Base-by-base conservation (phyloP, 495 filamentous ascomycete genomes). In the Xylaria intraflava region DNA sequence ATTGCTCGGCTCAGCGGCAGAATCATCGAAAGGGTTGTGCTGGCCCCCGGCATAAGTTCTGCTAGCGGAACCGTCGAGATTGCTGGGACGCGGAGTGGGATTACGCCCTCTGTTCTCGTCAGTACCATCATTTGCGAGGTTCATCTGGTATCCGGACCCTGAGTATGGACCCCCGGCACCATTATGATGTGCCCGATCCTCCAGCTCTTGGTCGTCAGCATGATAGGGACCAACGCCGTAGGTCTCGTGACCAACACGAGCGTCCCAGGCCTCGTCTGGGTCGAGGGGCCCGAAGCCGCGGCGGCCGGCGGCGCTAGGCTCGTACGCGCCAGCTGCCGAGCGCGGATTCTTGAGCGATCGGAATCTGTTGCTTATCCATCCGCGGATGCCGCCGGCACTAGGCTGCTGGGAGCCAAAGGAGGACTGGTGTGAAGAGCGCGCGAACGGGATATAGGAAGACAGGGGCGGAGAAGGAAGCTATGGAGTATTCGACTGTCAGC, bases 181-280 rank as follows among this genome's bases (percentile, higher is more conserved):
- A 26, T 24, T 33, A 1, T 59, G 59, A 12, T 53, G 41, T 1
- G 24, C 27, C 57, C 60, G 39, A 64, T 68, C 30, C 0, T 74
- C 75, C 7, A 80, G 63, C 65, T 88, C 85, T 59, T 83, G 78
- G 69, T 86, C 85, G 55, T 87, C 76, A 53, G 84, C 81, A 58
- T 83, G 81, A 41, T 66, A 65, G 31, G 53, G 49, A 6, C 72
- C 78, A 61, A 81, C 79, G 1, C 57, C 68, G 60, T 81, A 78
- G 12, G 77, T 79, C 61, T 84, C 83, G 46, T 76, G 69, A 31
- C 81, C 83, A 3, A 89, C 84, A 30, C 82, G 63, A 44, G 83
- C 58, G 70, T 87, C 84, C 85, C 85, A 89, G 22, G 85, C 83
- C 53, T 85, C 83, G 65, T 89, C 85, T 0, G 83, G 84, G 61